A percentile compares a stretch with the other conserved stretches of the same genome.
Evolutionary conservation across 2,329 filamentous ascomycete genomes (phyloP).

Genomic region (Chrysoporthe cubensis): DNA sequence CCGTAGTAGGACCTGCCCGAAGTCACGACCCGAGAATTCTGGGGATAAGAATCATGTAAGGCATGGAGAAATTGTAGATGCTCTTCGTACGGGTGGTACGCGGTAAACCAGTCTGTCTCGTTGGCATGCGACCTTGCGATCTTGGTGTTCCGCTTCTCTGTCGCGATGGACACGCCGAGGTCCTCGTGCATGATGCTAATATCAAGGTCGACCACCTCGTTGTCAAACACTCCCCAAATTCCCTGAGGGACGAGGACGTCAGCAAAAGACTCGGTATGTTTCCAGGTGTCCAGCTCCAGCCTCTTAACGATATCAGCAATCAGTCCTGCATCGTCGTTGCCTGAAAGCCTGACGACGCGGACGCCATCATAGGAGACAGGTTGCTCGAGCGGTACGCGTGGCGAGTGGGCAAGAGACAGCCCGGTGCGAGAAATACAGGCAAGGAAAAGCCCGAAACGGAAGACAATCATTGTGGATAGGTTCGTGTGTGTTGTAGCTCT

Average conservation of each 20-base stretch:
- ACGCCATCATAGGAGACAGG: slow-evolving; percentile 47
- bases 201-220: slow-evolving; percentile 38
- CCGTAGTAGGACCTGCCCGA: slow-evolving; percentile 53
- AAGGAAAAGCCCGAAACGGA: background rate
- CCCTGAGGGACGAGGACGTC: slow-evolving; percentile 47
- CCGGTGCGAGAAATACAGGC: background rate
- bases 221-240: slow-evolving; percentile 40
- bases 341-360: slow-evolving; percentile 49
- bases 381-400: background rate
- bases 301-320: slow-evolving; percentile 41
- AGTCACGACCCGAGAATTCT: slow-evolving; percentile 52
- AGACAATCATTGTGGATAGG: background rate
- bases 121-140: slow-evolving; percentile 19
- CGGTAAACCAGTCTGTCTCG: slow-evolving; percentile 51
- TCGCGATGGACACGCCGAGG: slow-evolving; percentile 43
- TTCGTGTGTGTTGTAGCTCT: too few species aligned
- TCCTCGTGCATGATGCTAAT: slow-evolving; percentile 44
- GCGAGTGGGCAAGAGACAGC: background rate
- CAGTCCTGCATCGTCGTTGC: slow-evolving; percentile 38
- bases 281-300: slow-evolving; percentile 44
- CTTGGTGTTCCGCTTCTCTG: slow-evolving; percentile 34
- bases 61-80: slow-evolving; percentile 53
- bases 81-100: slow-evolving; percentile 56
- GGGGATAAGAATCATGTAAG: slow-evolving; percentile 46
- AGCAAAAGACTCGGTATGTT: slow-evolving; percentile 41